Conservation (phyloP, 2,329 filamentous ascomycete genomes). For the Verticillium longisporum region DNA sequence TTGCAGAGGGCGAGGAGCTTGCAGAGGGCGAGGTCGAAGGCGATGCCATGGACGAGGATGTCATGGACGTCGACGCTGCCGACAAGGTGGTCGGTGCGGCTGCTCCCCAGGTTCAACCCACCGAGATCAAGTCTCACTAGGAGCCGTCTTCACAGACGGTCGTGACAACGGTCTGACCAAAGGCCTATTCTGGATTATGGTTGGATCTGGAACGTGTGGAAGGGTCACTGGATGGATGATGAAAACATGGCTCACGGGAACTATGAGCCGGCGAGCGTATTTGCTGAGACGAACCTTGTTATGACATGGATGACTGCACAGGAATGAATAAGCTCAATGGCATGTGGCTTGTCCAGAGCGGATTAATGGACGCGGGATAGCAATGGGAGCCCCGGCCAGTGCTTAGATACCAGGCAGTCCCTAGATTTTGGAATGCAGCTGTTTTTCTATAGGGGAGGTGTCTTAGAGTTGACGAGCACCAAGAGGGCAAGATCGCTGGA, state of each 20-base stretch:
- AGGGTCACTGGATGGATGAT: neutral
- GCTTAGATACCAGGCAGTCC: neutral
- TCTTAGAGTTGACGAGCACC: neutral
- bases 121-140: slow-evolving; percentile 14
- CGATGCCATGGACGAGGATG: slow-evolving; percentile 27
- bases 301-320: neutral
- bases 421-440: neutral
- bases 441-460: neutral
- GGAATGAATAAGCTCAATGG: neutral
- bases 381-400: neutral
- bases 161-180: neutral
- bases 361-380: neutral
- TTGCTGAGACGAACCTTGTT: neutral
- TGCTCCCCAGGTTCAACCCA: slow-evolving; percentile 22
- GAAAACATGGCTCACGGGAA: neutral
- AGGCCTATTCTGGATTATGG: neutral
- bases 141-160: neutral
- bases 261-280: neutral
- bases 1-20: slow-evolving; percentile 52
- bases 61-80: slow-evolving; percentile 42
- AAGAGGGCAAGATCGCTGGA: neutral
- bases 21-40: slow-evolving; percentile 24
- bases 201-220: neutral
- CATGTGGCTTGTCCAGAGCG: neutral
- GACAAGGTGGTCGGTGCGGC: slow-evolving; percentile 24